Evolutionary conservation across 495 filamentous ascomycete genomes (phyloP).

Genomic region (Schizothecium vesticola): DNA sequence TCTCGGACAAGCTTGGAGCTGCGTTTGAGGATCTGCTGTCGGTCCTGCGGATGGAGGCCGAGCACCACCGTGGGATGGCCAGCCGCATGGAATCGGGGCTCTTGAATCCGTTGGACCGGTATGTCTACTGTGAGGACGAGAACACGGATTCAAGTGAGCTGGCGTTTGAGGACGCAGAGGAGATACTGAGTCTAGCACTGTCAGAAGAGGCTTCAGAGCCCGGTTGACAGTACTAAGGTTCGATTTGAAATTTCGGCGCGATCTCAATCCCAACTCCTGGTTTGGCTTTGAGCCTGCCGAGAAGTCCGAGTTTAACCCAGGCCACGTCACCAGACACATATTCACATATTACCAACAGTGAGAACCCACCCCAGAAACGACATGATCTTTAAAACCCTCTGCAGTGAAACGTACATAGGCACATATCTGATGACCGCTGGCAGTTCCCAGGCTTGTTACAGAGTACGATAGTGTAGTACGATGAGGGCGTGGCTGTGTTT

Average conservation of each 20-base stretch:
- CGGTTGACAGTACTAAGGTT: not conserved
- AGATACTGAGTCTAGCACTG: not conserved
- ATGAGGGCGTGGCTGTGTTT: too few species aligned
- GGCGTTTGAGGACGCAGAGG: not conserved
- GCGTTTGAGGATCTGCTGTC: not conserved
- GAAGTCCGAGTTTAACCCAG: too few species aligned
- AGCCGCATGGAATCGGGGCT: not conserved
- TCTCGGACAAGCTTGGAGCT: not conserved
- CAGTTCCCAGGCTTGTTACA: too few species aligned
- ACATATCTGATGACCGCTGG: too few species aligned
- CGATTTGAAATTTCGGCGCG: not conserved
- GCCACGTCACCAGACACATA: too few species aligned
- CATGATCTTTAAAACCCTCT: too few species aligned
- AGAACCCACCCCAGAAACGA: too few species aligned
- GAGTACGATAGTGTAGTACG: too few species aligned
- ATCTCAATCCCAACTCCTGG: too few species aligned
- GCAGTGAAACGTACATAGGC: too few species aligned
- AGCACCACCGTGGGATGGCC: not conserved
- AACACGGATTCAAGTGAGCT: not conserved
- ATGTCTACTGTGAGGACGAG: not conserved
- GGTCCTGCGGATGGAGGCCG: not conserved
- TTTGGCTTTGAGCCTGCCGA: too few species aligned
- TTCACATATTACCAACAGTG: too few species aligned
- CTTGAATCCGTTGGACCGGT: not conserved
- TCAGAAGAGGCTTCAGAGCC: not conserved